Evolutionary conservation across 2,329 filamentous ascomycete species (phyloP), one percentile per base, ranked within the genome.

Genomic region (Coniochaeta sp.): DNA sequence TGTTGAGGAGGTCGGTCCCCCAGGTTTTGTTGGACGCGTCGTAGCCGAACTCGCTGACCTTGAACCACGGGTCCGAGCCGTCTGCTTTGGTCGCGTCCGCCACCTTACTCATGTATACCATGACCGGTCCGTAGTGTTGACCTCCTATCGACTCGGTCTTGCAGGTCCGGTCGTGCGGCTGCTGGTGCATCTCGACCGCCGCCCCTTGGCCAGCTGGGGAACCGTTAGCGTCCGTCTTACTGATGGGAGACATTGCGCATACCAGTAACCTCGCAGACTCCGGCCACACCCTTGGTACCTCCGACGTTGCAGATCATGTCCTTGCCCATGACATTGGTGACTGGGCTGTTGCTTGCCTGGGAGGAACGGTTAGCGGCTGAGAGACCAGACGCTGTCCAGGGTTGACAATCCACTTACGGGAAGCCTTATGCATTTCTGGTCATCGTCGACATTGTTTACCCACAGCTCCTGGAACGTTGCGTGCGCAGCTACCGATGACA

Each of bases 121-220:
- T 70, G 40, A 80, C 75, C 2, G 79, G 78, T 4, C 78, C 78
- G 62, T 75, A 78, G 66, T 81, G 78, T 59, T 74, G 73, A 32
- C 79, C 78, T 17, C 79, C 79, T 61, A 81, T 79, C 16, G 77
- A 79, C 62, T 78, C 73, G 61, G 72, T 75, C 30, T 63, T 62
- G 65, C 77, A 80, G 42, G 67, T 69, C 22, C 78, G 72, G 65
- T 73, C 70, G 60, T 65, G 65, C 28, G 70, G 71, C 60, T 74
- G 71, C 59, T 75, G 72, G 67, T 80, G 77, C 77, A 80, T 80
- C 63, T 79, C 77, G 24, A 79, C 73, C 4, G 75, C 78, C 58
- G 79, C 68, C 30, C 67, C 74, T 34, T 66, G 66, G 3, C 75
- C 75, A 44, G 73, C 74, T 55, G 68, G 66, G 64, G 62, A n/a